Evolutionary conservation across 2,329 filamentous ascomycete genomes (phyloP).

Genomic region (Simplicillium sp.): DNA sequence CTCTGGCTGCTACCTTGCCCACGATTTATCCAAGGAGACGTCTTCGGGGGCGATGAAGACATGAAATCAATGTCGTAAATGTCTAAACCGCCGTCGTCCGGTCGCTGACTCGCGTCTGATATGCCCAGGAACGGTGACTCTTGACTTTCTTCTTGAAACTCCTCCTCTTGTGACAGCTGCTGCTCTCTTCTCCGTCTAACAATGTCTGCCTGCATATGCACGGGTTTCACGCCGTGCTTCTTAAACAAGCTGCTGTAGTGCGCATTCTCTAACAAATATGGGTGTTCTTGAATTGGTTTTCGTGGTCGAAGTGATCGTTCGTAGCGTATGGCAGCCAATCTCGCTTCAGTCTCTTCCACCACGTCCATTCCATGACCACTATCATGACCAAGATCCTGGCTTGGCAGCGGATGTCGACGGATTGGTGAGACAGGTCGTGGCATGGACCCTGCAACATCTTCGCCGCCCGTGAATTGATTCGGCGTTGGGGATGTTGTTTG

Average conservation of each 20-base stretch:
- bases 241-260: constrained; percentile 43
- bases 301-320: constrained; percentile 46
- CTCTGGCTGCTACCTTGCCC: constrained; percentile 21
- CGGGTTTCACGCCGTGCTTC: constrained; percentile 43
- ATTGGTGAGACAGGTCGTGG: neutral
- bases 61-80: constrained; percentile 12
- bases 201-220: constrained; percentile 13
- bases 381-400: constrained; percentile 4
- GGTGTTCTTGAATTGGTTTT: constrained; percentile 52
- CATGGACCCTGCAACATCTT: neutral
- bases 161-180: constrained; percentile 37
- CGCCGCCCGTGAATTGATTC: neutral
- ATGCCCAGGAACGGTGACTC: constrained; percentile 19
- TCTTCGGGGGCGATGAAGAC: constrained; percentile 20
- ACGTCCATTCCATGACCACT: neutral
- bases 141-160: constrained; percentile 44
- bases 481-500: neutral
- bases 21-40: constrained; percentile 14
- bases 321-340: constrained; percentile 20
- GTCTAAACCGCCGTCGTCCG: constrained; percentile 10
- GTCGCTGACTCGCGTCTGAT: constrained; percentile 25
- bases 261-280: constrained; percentile 46
- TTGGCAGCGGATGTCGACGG: neutral
- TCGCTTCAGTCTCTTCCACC: constrained; percentile 1
- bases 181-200: constrained; percentile 17